Evolutionary conservation across 2,329 filamentous ascomycete genomes (phyloP).

Genomic region (Alternaria postmessia): DNA sequence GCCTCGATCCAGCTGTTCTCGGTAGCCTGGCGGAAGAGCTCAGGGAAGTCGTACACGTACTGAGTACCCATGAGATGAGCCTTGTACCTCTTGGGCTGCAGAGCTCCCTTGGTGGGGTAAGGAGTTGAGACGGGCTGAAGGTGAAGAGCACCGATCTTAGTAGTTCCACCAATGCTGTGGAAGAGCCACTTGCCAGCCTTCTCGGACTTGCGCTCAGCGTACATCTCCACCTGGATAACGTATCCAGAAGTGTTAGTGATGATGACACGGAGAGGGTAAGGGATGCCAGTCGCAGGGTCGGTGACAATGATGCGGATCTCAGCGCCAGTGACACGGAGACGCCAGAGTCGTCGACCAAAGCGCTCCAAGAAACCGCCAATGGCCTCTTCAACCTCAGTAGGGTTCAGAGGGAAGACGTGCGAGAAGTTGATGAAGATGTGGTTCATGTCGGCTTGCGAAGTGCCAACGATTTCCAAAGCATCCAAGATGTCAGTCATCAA

Average conservation of each 20-base stretch:
- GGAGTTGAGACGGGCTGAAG: conserved; percentile 88
- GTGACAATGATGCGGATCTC: conserved; percentile 99
- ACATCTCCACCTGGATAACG: conserved; percentile 96
- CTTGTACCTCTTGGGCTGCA: conserved; percentile 99
- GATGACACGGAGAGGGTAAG: conserved; percentile 92
- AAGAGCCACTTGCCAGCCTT: conserved; percentile 95
- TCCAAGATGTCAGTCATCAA: conserved; percentile 98
- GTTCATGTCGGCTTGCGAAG: conserved; percentile 99
- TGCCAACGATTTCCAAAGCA: conserved; percentile 96
- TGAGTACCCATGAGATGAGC: conserved; percentile 99
- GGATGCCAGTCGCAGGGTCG: conserved; percentile 80
- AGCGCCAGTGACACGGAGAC: conserved; percentile 93
- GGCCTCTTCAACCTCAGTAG: conserved; percentile 88
- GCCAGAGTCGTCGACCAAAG: conserved; percentile 93
- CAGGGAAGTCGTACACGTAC: conserved; percentile 99
- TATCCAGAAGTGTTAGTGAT: conserved; percentile 99
- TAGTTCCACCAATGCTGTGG: conserved; percentile 95
- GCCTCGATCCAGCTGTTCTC: conserved; percentile 91
- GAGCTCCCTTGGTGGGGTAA: conserved; percentile 97
- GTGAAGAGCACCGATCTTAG: conserved; percentile 95
- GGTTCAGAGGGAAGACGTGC: conserved; percentile 90
- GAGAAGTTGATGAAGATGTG: conserved; percentile 99
- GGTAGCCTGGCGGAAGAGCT: conserved; percentile 97
- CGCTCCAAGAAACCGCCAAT: conserved; percentile 95
- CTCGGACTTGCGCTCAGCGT: conserved; percentile 96